phyloP scores from a whole-genome alignment of 352 stramenopile species.

The Phytopythium boreale region DNA sequence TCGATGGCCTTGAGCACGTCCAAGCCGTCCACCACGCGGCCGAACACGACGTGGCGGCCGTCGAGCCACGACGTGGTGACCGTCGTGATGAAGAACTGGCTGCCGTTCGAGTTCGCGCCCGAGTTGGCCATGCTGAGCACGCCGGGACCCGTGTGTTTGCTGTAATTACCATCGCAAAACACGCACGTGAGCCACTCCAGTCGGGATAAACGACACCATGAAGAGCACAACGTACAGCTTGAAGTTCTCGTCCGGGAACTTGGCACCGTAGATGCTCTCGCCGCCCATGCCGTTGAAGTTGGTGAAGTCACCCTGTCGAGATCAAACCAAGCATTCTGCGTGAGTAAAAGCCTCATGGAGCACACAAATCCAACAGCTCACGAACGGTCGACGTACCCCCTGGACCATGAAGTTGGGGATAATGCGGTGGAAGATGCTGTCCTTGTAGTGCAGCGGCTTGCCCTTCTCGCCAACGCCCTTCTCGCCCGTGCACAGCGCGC shows the following conservation, averaged over 20 bases:
- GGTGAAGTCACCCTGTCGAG: constrained; percentile 93
- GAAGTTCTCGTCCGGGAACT: constrained; percentile 97
- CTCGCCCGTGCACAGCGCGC: constrained; percentile 97
- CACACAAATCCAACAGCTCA: background rate
- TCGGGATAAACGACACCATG: background rate
- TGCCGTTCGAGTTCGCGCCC: constrained; percentile 96
- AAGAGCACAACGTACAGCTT: constrained; percentile 35
- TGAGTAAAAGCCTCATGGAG: background rate
- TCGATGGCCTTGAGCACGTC: constrained; percentile 98
- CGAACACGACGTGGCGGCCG: constrained; percentile 92
- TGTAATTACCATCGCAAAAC: background rate
- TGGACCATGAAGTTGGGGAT: constrained; percentile 95
- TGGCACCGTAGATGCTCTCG: constrained; percentile 93
- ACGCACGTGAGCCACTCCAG: background rate
- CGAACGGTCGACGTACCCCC: constrained; percentile 51
- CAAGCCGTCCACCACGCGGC: constrained; percentile 91
- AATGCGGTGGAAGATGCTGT: constrained; percentile 90
- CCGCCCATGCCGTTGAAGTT: constrained; percentile 83
- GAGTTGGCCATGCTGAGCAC: constrained; percentile 97
- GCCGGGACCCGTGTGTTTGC: constrained; percentile 83
- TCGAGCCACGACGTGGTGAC: constrained; percentile 91
- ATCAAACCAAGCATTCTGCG: background rate
- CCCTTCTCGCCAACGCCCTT: constrained; percentile 86
- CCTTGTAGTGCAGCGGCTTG: constrained; percentile 87
- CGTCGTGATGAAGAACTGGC: constrained; percentile 97